Conservation (phyloP, 495 filamentous ascomycete genomes). For the Aspergillus nidulans region DNA sequence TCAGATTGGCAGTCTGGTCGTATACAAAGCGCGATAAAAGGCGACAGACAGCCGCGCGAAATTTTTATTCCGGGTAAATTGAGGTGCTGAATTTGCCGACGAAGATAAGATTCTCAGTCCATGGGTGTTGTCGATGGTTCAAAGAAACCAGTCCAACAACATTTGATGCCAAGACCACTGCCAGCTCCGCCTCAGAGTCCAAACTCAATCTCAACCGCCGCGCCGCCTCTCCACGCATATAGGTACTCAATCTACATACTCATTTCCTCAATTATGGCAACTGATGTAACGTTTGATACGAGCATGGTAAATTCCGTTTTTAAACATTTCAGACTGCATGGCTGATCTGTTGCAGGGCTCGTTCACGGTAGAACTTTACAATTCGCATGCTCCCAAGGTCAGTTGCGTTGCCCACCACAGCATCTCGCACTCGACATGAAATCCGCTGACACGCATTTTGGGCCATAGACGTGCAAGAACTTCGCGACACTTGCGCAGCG, state of each 20-base stretch:
- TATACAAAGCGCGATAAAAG: background rate
- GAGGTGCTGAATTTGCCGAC: background rate
- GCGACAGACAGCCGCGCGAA: background rate
- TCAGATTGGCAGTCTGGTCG: background rate
- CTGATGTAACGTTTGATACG: slow-evolving; percentile 72
- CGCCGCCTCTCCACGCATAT: slow-evolving; percentile 4
- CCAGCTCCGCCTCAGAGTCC: slow-evolving; percentile 15
- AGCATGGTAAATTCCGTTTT: slow-evolving; percentile 61
- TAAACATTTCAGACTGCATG: background rate
- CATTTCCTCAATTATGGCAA: slow-evolving; percentile 55
- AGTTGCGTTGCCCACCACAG: slow-evolving; percentile 4
- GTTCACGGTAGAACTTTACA: slow-evolving; percentile 88
- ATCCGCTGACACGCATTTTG: slow-evolving; percentile 17
- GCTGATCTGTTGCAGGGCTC: slow-evolving; percentile 55
- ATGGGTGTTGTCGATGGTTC: slow-evolving; percentile 16
- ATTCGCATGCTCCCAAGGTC: slow-evolving; percentile 67
- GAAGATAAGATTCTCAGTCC: slow-evolving; percentile 3
- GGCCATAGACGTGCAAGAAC: slow-evolving; percentile 72
- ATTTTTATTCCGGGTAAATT: background rate
- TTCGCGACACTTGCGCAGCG: slow-evolving; percentile 72
- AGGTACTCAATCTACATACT: background rate
- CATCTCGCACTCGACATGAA: background rate
- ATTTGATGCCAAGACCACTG: slow-evolving; percentile 23
- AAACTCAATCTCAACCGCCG: slow-evolving; percentile 13
- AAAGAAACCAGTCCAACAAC: slow-evolving; percentile 4